Evolutionary conservation across 352 stramenopile species (phyloP), one percentile per base, ranked within the genome.

Genomic region (Phytophthora europaea): DNA sequence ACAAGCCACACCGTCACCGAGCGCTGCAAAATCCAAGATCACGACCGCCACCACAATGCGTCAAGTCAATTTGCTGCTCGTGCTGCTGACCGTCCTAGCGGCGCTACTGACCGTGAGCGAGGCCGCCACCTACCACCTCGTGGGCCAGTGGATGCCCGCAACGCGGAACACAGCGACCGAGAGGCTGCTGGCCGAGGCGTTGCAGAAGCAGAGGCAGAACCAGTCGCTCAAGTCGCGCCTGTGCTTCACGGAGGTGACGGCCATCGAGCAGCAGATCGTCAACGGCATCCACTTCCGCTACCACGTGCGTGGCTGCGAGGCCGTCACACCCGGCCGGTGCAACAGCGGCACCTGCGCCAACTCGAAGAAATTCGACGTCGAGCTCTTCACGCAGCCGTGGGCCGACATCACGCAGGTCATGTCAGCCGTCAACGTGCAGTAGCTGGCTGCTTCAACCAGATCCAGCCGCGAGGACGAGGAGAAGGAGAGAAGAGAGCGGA

Each of bases 271-370:
- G 76, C 83, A 89, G 72, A 83, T 91, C 65, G 83, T 91, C 54
- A 83, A 88, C 54, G 83, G 83, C 56, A 87, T 88, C 65, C 84
- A 88, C 68, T 91, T 88, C 58, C 79, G 80, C 71, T 91, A 80
- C 74, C 73, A 85, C 56, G 64, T 88, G 23, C 70, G 65, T 6
- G 83, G 81, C 13, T 91, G 83, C 48, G 65, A 74, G 43, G 53
- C 80, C 13, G 48, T 56, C 40, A 67, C 38, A 34, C 61, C 70
- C 1, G 79, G 76, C 16, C 62, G 69, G 18, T 86, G 81, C 31
- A 57, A 57, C 8, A 61, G 59, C 23, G 50, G 56, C 26, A 67
- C 62, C 2, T 82, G 74, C 57, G 18, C 28, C 28, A 68, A 59
- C 8, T 53, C 70, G 20, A 61, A 76, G 59, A 69, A 75, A 26